phyloP scores from a whole-genome alignment of 306 rosid species.

The Prinsepia uniflora region DNA sequence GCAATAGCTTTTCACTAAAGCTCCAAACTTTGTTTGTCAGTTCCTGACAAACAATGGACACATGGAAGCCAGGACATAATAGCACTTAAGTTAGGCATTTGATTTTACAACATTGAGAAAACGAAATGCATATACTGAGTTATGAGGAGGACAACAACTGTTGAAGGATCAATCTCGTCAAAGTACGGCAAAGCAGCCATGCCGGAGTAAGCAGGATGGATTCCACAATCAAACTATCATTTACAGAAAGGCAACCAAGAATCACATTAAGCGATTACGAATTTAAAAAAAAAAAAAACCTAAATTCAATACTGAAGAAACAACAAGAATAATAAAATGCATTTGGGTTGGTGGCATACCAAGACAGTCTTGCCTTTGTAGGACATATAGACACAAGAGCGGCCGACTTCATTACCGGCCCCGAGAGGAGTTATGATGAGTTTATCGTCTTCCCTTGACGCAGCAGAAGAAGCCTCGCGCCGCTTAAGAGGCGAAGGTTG shows the following conservation, averaged over 20 bases:
- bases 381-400: constrained; percentile 82
- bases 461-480: constrained; percentile 42
- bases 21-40: too few relatives aligned
- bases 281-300: background rate
- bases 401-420: constrained; percentile 93
- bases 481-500: constrained; percentile 49
- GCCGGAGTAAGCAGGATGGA: constrained; percentile 81
- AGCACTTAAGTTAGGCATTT: background rate
- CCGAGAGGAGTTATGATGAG: constrained; percentile 75
- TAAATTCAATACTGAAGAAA: background rate
- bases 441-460: constrained; percentile 61
- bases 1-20: background rate
- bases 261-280: constrained; percentile 2
- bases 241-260: background rate
- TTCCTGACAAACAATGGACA: background rate
- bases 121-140: constrained; percentile 53
- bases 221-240: constrained; percentile 85
- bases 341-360: constrained; percentile 24
- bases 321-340: background rate
- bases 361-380: constrained; percentile 65
- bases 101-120: background rate
- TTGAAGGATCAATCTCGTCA: constrained; percentile 93
- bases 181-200: constrained; percentile 97
- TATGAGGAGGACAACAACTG: constrained; percentile 78
- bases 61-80: background rate